Percentiles rank a stretch among this genome's conserved stretches.
Evolutionary conservation across 1,139 yeast genomes (phyloP).

Genomic region (Saccharomyces hybrid): DNA sequence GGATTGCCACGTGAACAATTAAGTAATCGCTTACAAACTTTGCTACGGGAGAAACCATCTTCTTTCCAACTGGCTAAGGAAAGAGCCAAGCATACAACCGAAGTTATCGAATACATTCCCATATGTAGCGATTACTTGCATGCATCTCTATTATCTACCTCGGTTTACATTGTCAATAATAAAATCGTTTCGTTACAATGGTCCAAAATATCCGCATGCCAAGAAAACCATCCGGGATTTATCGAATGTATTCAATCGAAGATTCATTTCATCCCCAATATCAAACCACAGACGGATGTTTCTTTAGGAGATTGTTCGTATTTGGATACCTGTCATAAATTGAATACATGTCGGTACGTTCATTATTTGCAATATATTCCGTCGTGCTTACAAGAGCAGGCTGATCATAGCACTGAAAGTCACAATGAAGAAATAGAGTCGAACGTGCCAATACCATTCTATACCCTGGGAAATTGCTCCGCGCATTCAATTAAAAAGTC

Average conservation of each 20-base stretch:
- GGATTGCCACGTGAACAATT: background rate
- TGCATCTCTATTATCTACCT: constrained; percentile 26
- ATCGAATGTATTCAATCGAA: constrained; percentile 41
- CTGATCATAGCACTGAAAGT: constrained; percentile 29
- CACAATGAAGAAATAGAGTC: constrained; percentile 15
- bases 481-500: constrained; percentile 29
- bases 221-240: constrained; percentile 27
- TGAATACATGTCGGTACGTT: constrained; percentile 68
- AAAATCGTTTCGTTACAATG: constrained; percentile 25
- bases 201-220: constrained; percentile 21
- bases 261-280: constrained; percentile 57
- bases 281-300: constrained; percentile 52
- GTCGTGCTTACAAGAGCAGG: constrained; percentile 15
- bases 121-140: constrained; percentile 48
- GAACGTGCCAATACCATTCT: constrained; percentile 34
- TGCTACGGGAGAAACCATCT: constrained; percentile 1
- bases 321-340: constrained; percentile 85
- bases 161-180: constrained; percentile 26
- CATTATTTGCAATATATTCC: constrained; percentile 69
- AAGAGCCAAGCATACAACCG: constrained; percentile 36
- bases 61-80: constrained; percentile 36
- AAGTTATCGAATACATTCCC: constrained; percentile 41
- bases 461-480: constrained; percentile 50
- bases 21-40: background rate
- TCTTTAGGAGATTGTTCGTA: constrained; percentile 89